Conservation (phyloP, 208 protist genomes). For the Strigomonas culicis region DNA sequence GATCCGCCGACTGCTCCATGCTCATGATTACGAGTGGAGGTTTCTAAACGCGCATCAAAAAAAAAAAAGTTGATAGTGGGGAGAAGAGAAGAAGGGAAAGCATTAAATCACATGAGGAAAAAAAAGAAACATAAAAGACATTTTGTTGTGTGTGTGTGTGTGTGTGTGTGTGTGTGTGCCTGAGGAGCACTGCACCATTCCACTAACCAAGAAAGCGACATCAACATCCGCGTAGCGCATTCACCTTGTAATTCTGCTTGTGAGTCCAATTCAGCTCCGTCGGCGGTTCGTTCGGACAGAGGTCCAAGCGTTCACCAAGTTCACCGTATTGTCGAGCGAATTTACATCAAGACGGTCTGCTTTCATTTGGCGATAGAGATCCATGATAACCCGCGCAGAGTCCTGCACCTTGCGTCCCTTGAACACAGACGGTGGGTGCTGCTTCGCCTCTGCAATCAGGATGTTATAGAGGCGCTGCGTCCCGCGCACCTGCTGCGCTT, state of each 20-base stretch:
- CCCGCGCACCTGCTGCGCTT: constrained; percentile 26
- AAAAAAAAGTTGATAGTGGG: neutral
- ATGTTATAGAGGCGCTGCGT: constrained; percentile 55
- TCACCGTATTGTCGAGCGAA: constrained; percentile 42
- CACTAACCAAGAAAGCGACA: no score
- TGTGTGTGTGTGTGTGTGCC: neutral
- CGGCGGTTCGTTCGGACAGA: constrained; percentile 28
- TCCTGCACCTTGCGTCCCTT: constrained; percentile 10
- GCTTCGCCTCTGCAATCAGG: constrained; percentile 37
- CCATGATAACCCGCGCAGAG: constrained; percentile 36
- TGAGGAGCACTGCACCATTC: neutral
- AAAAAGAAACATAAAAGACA: neutral
- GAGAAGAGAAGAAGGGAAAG: neutral
- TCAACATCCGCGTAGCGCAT: no score
- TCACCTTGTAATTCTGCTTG: no score
- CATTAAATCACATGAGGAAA: neutral
- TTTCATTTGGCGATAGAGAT: constrained; percentile 62
- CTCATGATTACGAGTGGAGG: no score
- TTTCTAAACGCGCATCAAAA: no score
- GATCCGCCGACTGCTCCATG: no score
- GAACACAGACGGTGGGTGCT: constrained; percentile 34
- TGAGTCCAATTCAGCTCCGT: constrained; percentile 9
- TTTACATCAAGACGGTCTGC: constrained; percentile 43
- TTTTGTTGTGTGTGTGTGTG: neutral
- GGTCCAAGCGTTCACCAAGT: constrained; percentile 77